A percentile compares a stretch with the other conserved stretches of the same genome.
Conservation (phyloP, 768 basidiomycete genomes). For the Nevesoporus exiguus region DNA sequence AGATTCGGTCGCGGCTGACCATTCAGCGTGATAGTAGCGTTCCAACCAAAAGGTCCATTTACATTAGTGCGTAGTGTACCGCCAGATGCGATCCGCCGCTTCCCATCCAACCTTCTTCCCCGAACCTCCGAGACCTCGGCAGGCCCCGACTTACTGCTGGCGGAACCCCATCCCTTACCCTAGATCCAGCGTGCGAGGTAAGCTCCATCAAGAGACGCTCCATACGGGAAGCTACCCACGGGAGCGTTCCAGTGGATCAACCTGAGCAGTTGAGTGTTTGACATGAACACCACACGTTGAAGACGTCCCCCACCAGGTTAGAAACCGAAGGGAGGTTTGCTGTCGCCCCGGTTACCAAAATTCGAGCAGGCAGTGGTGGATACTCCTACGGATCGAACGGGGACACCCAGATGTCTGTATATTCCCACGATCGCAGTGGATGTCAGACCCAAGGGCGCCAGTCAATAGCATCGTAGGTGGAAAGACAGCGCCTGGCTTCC, state of each 20-base stretch:
- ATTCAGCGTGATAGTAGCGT: constrained; percentile 65
- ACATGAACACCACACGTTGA: constrained; percentile 77
- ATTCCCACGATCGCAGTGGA: constrained; percentile 30
- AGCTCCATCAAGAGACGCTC: constrained; percentile 70
- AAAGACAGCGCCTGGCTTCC: constrained; percentile 81
- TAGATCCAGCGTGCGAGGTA: constrained; percentile 86
- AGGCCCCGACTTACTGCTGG: constrained; percentile 29
- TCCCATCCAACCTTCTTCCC: constrained; percentile 76
- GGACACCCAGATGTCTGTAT: constrained; percentile 35
- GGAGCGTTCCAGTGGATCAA: constrained; percentile 66
- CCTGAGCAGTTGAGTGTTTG: constrained; percentile 69
- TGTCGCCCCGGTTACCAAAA: constrained; percentile 74
- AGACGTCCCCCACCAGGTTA: constrained; percentile 76
- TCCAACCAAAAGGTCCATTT: constrained; percentile 37
- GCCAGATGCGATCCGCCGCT: constrained; percentile 71
- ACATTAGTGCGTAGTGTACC: constrained; percentile 58
- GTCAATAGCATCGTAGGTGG: constrained; percentile 67
- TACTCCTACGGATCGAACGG: constrained; percentile 79
- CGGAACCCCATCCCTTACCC: constrained; percentile 55
- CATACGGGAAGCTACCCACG: constrained; percentile 61
- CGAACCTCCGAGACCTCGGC: constrained; percentile 57
- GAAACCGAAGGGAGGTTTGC: constrained; percentile 82
- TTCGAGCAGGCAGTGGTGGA: constrained; percentile 56
- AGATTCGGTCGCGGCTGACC: constrained; percentile 52
- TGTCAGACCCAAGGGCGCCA: constrained; percentile 56